phyloP scores from a whole-genome alignment of 2,329 filamentous ascomycete species.

The Emericellopsis atlantica region DNA sequence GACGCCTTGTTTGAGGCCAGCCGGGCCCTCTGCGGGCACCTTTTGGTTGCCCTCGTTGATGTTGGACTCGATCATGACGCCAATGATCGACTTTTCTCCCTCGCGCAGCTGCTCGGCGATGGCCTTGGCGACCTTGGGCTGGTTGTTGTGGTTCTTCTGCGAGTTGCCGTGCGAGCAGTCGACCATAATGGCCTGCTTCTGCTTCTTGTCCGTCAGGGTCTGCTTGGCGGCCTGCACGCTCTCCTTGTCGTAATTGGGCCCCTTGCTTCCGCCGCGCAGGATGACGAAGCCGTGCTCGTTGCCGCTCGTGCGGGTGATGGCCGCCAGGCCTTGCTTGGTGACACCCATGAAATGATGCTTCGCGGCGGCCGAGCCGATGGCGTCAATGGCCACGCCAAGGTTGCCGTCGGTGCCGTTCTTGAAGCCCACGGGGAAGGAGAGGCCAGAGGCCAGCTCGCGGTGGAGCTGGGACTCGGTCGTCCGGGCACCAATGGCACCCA shows the following conservation, averaged over 20 bases:
- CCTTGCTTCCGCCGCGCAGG: conserved; percentile 78
- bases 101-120: conserved; percentile 76
- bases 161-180: conserved; percentile 99
- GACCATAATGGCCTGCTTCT: conserved; percentile 87
- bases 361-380: conserved; percentile 76
- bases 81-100: conserved; percentile 80
- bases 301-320: conserved; percentile 83
- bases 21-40: conserved; percentile 69
- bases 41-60: conserved; percentile 87
- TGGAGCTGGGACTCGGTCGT: conserved; percentile 96
- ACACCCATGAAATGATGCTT: conserved; percentile 97
- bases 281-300: conserved; percentile 98
- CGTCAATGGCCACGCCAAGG: conserved; percentile 84
- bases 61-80: conserved; percentile 98
- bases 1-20: conserved; percentile 73
- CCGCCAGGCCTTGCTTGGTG: conserved; percentile 91
- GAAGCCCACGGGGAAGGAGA: conserved; percentile 97
- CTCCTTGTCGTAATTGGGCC: conserved; percentile 85
- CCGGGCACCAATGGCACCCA: conserved; percentile 88
- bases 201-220: conserved; percentile 66
- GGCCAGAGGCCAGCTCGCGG: conserved; percentile 84
- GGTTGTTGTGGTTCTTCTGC: conserved; percentile 93
- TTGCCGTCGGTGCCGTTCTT: conserved; percentile 98
- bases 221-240: conserved; percentile 72
- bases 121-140: conserved; percentile 78